Percentiles rank a stretch among this genome's conserved stretches.
Evolutionary conservation across 2,329 filamentous ascomycete genomes (phyloP).

Genomic region (Tympanopsis confertula): DNA sequence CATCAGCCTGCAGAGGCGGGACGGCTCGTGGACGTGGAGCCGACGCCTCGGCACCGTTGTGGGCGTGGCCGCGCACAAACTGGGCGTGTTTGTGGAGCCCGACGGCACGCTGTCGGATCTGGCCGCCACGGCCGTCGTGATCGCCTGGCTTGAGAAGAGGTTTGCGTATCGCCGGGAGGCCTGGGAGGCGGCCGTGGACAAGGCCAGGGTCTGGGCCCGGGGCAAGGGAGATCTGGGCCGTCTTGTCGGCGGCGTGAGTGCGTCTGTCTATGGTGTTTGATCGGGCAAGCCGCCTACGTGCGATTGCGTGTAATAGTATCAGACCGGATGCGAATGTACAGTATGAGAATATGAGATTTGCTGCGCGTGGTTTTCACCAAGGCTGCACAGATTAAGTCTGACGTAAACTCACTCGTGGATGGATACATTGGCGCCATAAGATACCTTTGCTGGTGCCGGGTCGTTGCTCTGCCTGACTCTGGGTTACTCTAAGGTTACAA

Average conservation of each 20-base stretch:
- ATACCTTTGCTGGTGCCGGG: too few relatives aligned
- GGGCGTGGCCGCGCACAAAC: conserved; percentile 7
- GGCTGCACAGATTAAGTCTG: too few relatives aligned
- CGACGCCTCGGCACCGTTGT: conserved; percentile 13
- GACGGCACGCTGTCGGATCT: conserved; percentile 5
- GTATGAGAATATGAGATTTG: too few relatives aligned
- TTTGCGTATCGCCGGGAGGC: conserved; percentile 32
- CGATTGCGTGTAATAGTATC: too few relatives aligned
- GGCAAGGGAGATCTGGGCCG: conserved; percentile 8
- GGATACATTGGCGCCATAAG: too few relatives aligned
- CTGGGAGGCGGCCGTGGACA: conserved; percentile 55
- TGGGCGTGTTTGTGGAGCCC: conserved; percentile 6
- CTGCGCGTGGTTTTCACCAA: too few relatives aligned
- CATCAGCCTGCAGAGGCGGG: conserved; percentile 41
- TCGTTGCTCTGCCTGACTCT: too few relatives aligned
- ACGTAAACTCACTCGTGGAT: too few relatives aligned
- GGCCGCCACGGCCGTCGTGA: conserved; percentile 23
- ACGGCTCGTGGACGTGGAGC: conserved; percentile 36
- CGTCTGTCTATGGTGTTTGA: conserved; percentile 2
- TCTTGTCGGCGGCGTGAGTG: conserved; percentile 1
- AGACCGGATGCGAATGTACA: too few relatives aligned
- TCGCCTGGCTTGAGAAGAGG: conserved; percentile 35
- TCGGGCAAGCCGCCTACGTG: too few relatives aligned
- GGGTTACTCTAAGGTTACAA: too few relatives aligned
- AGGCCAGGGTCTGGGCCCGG: conserved; percentile 40